Percentiles rank a stretch among this genome's conserved stretches.
These are phyloP conservation scores for Microcyclospora pomicola DNA, from an alignment of 2,329 filamentous ascomycete genomes.

Conservation along the genomic window DNA sequence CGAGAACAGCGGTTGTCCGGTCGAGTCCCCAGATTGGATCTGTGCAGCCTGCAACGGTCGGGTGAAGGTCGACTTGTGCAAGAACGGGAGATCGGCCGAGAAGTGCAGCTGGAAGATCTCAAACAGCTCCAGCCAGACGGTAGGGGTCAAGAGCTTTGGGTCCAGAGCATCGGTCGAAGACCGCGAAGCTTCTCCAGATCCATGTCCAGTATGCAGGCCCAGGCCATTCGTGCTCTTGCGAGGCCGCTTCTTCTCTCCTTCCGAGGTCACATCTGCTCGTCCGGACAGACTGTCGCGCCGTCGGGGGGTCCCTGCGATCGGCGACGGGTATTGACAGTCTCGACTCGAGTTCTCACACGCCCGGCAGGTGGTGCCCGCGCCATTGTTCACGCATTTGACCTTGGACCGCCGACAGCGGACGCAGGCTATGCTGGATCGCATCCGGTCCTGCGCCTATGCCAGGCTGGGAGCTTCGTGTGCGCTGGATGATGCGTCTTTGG, in stretches of 20 bases:
- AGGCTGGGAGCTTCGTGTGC: slow-evolving; percentile 11
- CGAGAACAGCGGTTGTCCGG: slow-evolving; percentile 38
- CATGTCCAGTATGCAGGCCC: slow-evolving; percentile 23
- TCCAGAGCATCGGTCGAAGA: slow-evolving; percentile 45
- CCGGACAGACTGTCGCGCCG: slow-evolving; percentile 17
- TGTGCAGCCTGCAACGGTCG: slow-evolving; percentile 26
- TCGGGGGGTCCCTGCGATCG: slow-evolving; percentile 25
- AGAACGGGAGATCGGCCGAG: slow-evolving; percentile 56
- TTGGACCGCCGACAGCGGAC: slow-evolving; percentile 64
- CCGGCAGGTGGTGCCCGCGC: slow-evolving; percentile 57
- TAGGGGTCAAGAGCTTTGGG: slow-evolving; percentile 46
- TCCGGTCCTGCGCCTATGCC: slow-evolving; percentile 25
- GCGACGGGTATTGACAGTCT: slow-evolving; percentile 57
- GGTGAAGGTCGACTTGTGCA: slow-evolving; percentile 52
- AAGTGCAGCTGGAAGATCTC: slow-evolving; percentile 59
- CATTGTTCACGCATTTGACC: slow-evolving; percentile 74
- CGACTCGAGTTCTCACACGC: slow-evolving; percentile 58
- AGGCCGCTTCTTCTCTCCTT: slow-evolving; percentile 18
- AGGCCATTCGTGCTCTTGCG: slow-evolving; percentile 27
- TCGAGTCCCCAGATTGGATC: background rate
- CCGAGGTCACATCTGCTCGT: slow-evolving; percentile 6
- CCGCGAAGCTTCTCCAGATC: slow-evolving; percentile 30
- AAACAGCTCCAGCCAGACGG: slow-evolving; percentile 56
- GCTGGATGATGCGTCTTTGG: too few relatives aligned
- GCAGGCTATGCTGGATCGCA: slow-evolving; percentile 72